Conservation (phyloP, 2,329 filamentous ascomycete species). For the Shiraia bambusicola region DNA sequence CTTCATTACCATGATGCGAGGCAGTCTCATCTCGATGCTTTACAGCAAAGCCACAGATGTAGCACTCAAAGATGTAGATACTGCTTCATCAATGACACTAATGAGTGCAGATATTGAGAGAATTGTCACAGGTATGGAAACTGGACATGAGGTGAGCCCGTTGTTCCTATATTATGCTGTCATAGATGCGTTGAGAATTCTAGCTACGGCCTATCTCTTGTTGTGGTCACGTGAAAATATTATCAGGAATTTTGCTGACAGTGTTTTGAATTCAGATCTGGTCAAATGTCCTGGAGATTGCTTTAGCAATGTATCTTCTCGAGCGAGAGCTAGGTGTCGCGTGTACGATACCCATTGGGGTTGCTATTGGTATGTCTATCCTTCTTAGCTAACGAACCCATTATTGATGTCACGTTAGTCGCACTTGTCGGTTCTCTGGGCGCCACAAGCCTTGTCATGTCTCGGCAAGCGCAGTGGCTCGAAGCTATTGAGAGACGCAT, state of each 20-base stretch:
- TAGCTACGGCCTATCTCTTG: too few relatives aligned
- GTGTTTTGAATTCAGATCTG: conserved; percentile 18
- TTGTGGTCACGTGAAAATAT: too few relatives aligned
- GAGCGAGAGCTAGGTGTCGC: conserved; percentile 51
- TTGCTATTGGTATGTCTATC: conserved; percentile 41
- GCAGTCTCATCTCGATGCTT: conserved; percentile 40
- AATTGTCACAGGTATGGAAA: conserved; percentile 38
- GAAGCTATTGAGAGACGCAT: conserved; percentile 49
- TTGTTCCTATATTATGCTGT: background rate
- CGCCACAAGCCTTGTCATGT: conserved; percentile 34
- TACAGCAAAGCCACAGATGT: conserved; percentile 39
- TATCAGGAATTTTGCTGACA: background rate
- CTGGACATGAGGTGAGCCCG: conserved; percentile 29
- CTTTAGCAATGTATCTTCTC: conserved; percentile 52
- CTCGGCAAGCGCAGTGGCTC: conserved; percentile 45
- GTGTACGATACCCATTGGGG: conserved; percentile 51
- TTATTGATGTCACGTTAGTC: conserved; percentile 8
- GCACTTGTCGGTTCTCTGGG: conserved; percentile 30
- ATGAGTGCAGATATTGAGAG: conserved; percentile 44
- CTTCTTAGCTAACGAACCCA: background rate
- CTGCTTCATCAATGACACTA: conserved; percentile 35
- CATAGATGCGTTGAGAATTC: too few relatives aligned
- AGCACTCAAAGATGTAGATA: conserved; percentile 31
- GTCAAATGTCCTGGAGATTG: conserved; percentile 46
- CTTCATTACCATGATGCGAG: conserved; percentile 40